Evolutionary conservation across 805 yeast genomes (phyloP), one percentile per base, ranked within the genome.

Genomic region (Barnettozyma pratensis): DNA sequence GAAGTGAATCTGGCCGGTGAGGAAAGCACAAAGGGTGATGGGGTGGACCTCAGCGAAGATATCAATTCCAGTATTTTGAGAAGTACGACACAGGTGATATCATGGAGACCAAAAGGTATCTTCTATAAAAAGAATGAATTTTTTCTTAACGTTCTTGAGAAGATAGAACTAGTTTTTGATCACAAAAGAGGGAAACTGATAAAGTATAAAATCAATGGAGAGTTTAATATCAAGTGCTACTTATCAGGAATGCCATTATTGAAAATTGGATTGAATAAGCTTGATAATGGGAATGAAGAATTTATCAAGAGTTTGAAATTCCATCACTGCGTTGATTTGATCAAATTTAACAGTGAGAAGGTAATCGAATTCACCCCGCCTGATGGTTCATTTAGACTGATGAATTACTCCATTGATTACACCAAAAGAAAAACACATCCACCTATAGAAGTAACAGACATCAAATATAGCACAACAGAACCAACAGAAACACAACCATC

Each of bases 21-120:
- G 26, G 32, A 7, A 3, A 12, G 31, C 14, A 51, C 50, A 11
- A 44, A 50, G 32, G 49, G 47, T 25, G 35, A 36, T 9, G 32
- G 27, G 65, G 58, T 60, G 9, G 58, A 56, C 14, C 36, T 35
- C 4, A 42, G 40, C 6, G 44, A 44, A 10, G 58, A 54, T 34
- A 72, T 85, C 51, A 86, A 86, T 59, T 79, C 87, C 34, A 77
- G 88, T 39, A 81, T 92, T 12, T 76, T 90, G 3, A 77, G 90
- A 54, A 83, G 95, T 0, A 78, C 90, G 14, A 85, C 90, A 9
- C 84, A 81, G 59, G 79, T 86, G 10, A 81, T 91, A 4, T 83
- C 92, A 27, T 91, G 97, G 97, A 79, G 98, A 65, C 87, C 92
- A 38, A 94, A 87, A 54, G 97, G 97, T 9, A 87, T 91, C 27